phyloP scores from a whole-genome alignment of 495 filamentous ascomycete genomes.

The Cercophora samala region DNA sequence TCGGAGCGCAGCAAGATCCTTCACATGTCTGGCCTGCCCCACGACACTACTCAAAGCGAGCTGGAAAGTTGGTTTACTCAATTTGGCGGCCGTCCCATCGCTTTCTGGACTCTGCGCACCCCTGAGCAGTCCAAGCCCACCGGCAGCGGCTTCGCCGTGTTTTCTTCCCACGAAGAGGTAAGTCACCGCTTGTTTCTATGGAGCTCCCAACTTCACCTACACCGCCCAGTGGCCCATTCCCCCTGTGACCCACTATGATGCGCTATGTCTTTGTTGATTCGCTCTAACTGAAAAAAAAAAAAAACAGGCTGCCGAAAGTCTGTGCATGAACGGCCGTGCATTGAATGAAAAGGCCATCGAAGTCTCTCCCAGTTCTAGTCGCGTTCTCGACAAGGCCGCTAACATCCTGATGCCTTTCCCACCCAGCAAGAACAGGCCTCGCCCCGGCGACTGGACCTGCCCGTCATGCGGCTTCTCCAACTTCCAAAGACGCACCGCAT shows the following conservation, averaged over 20 bases:
- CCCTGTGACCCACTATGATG: background rate
- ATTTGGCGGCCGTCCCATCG: slow-evolving; percentile 96
- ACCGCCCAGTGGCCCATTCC: slow-evolving; percentile 7
- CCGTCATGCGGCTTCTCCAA: slow-evolving; percentile 89
- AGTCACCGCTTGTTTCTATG: slow-evolving; percentile 33
- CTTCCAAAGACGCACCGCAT: slow-evolving; percentile 96
- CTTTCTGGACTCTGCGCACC: slow-evolving; percentile 96
- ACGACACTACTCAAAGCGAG: slow-evolving; percentile 97
- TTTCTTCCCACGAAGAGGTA: slow-evolving; percentile 99
- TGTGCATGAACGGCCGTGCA: slow-evolving; percentile 98
- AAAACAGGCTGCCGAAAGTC: slow-evolving; percentile 79
- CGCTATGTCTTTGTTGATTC: background rate
- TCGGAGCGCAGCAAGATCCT: slow-evolving; percentile 94
- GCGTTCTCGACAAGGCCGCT: slow-evolving; percentile 89
- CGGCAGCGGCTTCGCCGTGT: slow-evolving; percentile 94
- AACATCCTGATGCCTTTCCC: slow-evolving; percentile 96
- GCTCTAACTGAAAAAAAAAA: slow-evolving; percentile 9
- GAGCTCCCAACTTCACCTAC: background rate
- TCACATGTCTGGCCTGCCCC: slow-evolving; percentile 93
- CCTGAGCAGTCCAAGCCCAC: slow-evolving; percentile 99
- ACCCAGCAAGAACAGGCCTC: slow-evolving; percentile 94
- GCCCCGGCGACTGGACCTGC: slow-evolving; percentile 98
- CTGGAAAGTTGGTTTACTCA: slow-evolving; percentile 99
- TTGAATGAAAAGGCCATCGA: slow-evolving; percentile 98
- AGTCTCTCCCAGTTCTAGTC: slow-evolving; percentile 91